Evolutionary conservation across 2,329 filamentous ascomycete genomes (phyloP).

Genomic region (Rhynchosporium secalis): DNA sequence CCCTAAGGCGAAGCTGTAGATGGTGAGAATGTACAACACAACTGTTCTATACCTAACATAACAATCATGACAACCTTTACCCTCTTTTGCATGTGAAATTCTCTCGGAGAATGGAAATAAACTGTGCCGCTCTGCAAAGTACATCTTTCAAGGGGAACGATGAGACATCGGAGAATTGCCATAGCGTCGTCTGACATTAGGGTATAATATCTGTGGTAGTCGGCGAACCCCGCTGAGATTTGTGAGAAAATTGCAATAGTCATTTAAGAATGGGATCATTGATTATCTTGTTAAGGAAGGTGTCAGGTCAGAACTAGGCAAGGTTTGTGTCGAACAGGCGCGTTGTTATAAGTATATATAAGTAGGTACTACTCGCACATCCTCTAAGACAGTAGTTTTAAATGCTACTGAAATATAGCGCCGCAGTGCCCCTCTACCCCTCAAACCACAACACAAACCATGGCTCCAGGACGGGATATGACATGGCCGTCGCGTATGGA

Average conservation of each 20-base stretch:
- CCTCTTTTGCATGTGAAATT: too few relatives aligned
- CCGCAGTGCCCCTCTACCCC: background rate
- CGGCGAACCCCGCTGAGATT: conserved; percentile 28
- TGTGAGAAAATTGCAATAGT: background rate
- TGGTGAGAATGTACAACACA: conserved; percentile 19
- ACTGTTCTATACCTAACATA: background rate
- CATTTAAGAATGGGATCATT: conserved; percentile 17
- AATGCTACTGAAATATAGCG: background rate
- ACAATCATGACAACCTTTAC: too few relatives aligned
- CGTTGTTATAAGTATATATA: background rate
- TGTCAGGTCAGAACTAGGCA: background rate
- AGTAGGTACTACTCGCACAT: background rate
- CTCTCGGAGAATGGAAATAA: too few relatives aligned
- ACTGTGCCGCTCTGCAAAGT: too few relatives aligned
- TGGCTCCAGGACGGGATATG: conserved; percentile 34
- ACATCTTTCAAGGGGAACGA: too few relatives aligned
- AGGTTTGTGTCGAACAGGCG: background rate
- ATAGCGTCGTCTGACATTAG: too few relatives aligned
- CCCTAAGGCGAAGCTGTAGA: conserved; percentile 76
- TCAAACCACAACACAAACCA: conserved; percentile 18
- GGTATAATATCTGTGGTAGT: conserved; percentile 12
- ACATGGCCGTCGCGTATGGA: conserved; percentile 37
- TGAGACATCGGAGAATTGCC: too few relatives aligned
- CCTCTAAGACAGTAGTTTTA: background rate
- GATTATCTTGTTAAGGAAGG: conserved; percentile 14